These are phyloP conservation scores for Fennellomyces sp. DNA, from an alignment of 371 early-diverging fungal species.

Conservation along the genomic window DNA sequence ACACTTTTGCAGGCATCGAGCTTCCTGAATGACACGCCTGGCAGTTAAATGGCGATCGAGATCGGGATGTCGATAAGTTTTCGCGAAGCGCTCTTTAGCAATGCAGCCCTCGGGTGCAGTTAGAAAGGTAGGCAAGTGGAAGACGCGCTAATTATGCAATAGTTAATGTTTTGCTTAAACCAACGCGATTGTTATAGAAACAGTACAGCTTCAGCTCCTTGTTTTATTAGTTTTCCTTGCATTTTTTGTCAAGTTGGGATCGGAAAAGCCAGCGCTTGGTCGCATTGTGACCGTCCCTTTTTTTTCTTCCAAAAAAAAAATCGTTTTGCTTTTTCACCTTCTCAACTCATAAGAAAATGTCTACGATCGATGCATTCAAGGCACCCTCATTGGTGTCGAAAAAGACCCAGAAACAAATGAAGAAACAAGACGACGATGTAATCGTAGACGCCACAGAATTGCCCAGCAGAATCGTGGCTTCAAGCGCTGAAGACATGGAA, in stretches of 20 bases:
- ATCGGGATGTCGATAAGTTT: slow-evolving; percentile 90
- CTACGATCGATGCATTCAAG: slow-evolving; percentile 55
- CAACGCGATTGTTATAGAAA: background rate
- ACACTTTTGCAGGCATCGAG: slow-evolving; percentile 78
- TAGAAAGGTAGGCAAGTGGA: slow-evolving; percentile 21
- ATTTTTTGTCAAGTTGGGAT: too few species aligned
- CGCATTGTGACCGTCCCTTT: slow-evolving; percentile 2
- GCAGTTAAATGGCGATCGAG: slow-evolving; percentile 85
- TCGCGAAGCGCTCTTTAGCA: slow-evolving; percentile 80
- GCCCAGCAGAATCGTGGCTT: slow-evolving; percentile 37
- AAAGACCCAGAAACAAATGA: slow-evolving; percentile 40
- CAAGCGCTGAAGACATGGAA: slow-evolving; percentile 42
- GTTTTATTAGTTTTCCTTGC: slow-evolving; percentile 13
- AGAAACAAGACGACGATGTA: slow-evolving; percentile 57
- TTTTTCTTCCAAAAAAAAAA: slow-evolving; percentile 8
- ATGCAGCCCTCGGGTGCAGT: slow-evolving; percentile 39
- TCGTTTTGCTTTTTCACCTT: slow-evolving; percentile 15
- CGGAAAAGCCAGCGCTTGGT: too few species aligned
- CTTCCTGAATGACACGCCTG: slow-evolving; percentile 81
- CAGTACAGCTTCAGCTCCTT: slow-evolving; percentile 28
- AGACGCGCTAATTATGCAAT: slow-evolving; percentile 23
- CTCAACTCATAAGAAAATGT: slow-evolving; percentile 30
- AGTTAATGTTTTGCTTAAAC: background rate
- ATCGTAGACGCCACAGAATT: slow-evolving; percentile 63
- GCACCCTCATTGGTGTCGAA: slow-evolving; percentile 59